phyloP scores from a whole-genome alignment of 768 basidiomycete species.

The Amanita rimosa region DNA sequence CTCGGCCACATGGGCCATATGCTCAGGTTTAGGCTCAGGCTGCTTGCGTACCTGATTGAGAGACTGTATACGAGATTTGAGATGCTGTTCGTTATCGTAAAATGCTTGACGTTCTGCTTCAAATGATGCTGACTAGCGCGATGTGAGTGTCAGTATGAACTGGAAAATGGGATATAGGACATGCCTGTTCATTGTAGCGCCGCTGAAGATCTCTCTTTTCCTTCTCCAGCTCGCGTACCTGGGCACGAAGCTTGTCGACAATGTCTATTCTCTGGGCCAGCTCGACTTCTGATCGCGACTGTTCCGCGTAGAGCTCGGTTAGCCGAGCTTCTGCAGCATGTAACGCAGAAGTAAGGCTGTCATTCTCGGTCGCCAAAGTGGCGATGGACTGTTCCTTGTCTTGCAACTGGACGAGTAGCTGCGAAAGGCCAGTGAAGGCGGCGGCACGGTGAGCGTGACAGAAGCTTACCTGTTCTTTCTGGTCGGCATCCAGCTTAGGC shows the following conservation, averaged over 20 bases:
- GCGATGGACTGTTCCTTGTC: slow-evolving; percentile 66
- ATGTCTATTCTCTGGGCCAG: slow-evolving; percentile 75
- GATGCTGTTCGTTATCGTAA: slow-evolving; percentile 89
- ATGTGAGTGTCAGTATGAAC: slow-evolving; percentile 8
- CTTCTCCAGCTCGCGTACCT: slow-evolving; percentile 79
- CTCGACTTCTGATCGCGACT: slow-evolving; percentile 72
- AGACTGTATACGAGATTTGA: slow-evolving; percentile 82
- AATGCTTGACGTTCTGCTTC: slow-evolving; percentile 89
- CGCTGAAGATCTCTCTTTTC: slow-evolving; percentile 77
- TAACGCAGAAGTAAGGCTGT: slow-evolving; percentile 50
- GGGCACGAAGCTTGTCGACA: slow-evolving; percentile 66
- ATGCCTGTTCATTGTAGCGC: slow-evolving; percentile 83
- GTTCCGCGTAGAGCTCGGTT: slow-evolving; percentile 72
- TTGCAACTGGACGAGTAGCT: slow-evolving; percentile 73
- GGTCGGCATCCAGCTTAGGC: slow-evolving; percentile 67
- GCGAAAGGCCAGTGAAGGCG: slow-evolving; percentile 7
- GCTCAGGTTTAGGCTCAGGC: slow-evolving; percentile 23
- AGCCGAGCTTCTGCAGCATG: slow-evolving; percentile 61
- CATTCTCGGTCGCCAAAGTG: slow-evolving; percentile 52
- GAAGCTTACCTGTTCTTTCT: slow-evolving; percentile 62
- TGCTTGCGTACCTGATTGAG: slow-evolving; percentile 58
- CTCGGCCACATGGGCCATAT: slow-evolving; percentile 23
- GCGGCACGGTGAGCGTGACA: slow-evolving; percentile 5
- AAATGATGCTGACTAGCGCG: slow-evolving; percentile 64
- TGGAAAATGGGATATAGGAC: slow-evolving; percentile 9